Base-by-base conservation (phyloP, 495 filamentous ascomycete genomes). In the Aspergillus haitiensis region DNA sequence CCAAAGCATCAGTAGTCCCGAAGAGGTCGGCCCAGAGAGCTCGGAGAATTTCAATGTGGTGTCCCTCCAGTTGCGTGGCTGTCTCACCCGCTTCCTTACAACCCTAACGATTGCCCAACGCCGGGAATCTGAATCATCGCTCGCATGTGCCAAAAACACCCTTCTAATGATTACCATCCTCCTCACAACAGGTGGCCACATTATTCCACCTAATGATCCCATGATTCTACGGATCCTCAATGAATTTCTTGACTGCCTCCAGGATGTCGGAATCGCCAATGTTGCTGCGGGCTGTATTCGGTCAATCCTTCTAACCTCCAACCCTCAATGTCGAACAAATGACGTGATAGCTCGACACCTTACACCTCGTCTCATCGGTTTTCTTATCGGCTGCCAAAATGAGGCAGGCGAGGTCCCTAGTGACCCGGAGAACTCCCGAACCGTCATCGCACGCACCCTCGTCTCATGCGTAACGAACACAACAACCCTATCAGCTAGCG, bases 81-180 rank as follows among this genome's bases (percentile, higher is more conserved):
- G 89, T 59, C 80, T 96, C 12, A 84, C 84, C 32, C 85, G 88
- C 7, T 92, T 96, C 73, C 75, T 94, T 32, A 83, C 85, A 39
- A 93, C 92, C 39, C 87, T 96, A 56, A 84, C 88, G 0, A 81
- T 90, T 59, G 90, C 91, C 5, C 93, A 96, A 71, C 89, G 88
- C 64, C 85, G 92, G 10, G 92, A 96, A 67, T 82, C 81, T 0
- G 86, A 91, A n/a, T 83, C 85, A 2, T 88, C 90, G 2, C 73
- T 99, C 27, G 77, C 90, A 3, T 96, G 92, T 65, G 93, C 96
- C 63, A 97, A 94, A 75, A 98, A 97, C 64, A 90, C 89, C 15
- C 85, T 99, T 0, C 80, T 98, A 48, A 88, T 90, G 1, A 85
- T 86, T 49, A 95, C 95, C 3, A 89, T 99, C 62, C 82, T 99